Evolutionary conservation across 805 yeast species (phyloP), one percentile per base, ranked within the genome.

Genomic region (Zygoascus flipseniorum): DNA sequence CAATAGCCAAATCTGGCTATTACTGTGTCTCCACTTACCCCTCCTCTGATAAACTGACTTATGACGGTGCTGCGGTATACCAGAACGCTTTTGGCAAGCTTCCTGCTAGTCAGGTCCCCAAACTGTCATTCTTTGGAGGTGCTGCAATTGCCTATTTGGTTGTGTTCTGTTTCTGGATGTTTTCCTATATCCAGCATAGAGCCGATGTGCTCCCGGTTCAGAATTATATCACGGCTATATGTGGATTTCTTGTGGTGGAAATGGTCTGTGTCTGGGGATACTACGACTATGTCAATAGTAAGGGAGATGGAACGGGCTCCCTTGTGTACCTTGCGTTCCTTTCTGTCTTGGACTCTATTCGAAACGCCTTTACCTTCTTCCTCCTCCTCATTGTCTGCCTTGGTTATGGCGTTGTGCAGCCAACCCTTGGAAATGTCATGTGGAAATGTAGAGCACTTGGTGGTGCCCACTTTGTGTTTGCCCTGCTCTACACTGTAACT

Each of bases 401-500:
- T 59, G 99, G 99, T 43, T 93, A 90, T 70, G 97, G 98, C 57
- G 89, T 93, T 48, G 98, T 93, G 49, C 82, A 80, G 64, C 89
- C 96, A 47, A 85, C 89, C 57, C 77, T 93, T 56, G 86, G 89
- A 47, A 80, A 80, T 67, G 79, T 80, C 52, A 88, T 93, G 96
- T 74, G 82, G 62, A 81, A 76, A 67, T 81, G 88, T 66, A 77
- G 82, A 62, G 67, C 81, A 13, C 74, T 83, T 50, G 79, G 86
- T 1, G 76, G 66, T 5, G 69, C 77, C 14, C 85, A 82, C 56
- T 83, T 82, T 54, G 71, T 77, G 19, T 74, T 78, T 47, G 76
- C 82, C 20, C 70, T 77, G 19, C 74, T 78, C 20, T 85, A 76
- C 65, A 72, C 81, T 45, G 66, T 72, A 56, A 73, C 81, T 42